Base-by-base conservation (phyloP, 108 stramenopile species). In the Bacterosira constricta region DNA sequence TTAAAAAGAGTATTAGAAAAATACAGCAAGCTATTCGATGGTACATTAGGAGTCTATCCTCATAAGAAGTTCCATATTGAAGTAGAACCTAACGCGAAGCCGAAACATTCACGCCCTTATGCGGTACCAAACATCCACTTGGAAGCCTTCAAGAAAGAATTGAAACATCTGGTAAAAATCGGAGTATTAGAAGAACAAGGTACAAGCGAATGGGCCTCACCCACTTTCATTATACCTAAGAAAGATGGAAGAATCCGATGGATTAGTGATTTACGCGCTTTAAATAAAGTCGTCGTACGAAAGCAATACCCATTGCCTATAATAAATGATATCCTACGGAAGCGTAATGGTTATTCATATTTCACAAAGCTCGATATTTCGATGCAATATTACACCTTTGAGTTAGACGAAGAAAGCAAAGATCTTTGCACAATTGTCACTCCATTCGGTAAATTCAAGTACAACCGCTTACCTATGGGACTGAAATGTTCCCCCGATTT, bases 371-470 rank as follows among this genome's bases (percentile, higher is more conserved):
- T 84, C 1, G 83, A 72, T 64, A 49, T 84, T 11, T 51, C 45
- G 6, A 79, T 83, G 81, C 66, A 71, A 25, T 84, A 77, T 35
- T 82, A 82, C 45, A n/a, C n/a, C n/a, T n/a, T n/a, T n/a, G n/a
- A n/a, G n/a, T n/a, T n/a, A n/a, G n/a, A n/a, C n/a, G n/a, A 81
- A 15, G 54, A 50, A 30, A 57, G 63, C 27, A 1, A 45, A 52
- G 39, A 63, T 18, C 27, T 72, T 0, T 66, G 71, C 17, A 55
- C 58, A 21, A 78, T 85, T 27, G 57, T 46, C 41, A 83, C 80
- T 0, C 87, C 84, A 34, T 83, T 77, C 56, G 87, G 84, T 23
- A 69, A 65, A 26, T 80, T 52, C 44, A 26, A 50, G 13, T 84
- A 84, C 51, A 49, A 67, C n/a, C n/a, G n/a, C n/a, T n/a, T n/a